phyloP scores from a whole-genome alignment of 345 rosid genomes.

The Eucalyptus cloeziana region DNA sequence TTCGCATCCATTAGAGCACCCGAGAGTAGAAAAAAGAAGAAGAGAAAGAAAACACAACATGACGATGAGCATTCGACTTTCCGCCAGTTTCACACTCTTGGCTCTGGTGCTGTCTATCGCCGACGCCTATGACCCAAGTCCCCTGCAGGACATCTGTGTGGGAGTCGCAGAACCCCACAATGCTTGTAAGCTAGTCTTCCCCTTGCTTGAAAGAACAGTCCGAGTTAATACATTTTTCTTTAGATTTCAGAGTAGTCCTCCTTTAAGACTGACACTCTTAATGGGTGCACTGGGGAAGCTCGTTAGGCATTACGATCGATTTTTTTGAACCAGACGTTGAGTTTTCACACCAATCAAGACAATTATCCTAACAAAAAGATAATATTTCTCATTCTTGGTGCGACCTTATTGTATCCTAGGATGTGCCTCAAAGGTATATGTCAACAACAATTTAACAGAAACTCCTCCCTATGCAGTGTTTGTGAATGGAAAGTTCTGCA shows the following conservation, averaged over 20 bases:
- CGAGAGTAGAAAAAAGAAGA: background rate
- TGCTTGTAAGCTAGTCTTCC: background rate
- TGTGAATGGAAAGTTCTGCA: constrained; percentile 16
- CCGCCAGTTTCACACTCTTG: background rate
- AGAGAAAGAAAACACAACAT: background rate
- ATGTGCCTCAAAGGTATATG: background rate
- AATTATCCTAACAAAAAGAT: background rate
- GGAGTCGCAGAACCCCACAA: background rate
- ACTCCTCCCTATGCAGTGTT: background rate
- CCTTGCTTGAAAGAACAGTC: background rate
- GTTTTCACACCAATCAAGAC: background rate
- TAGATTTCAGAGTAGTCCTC: background rate
- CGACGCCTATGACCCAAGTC: background rate
- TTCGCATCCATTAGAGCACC: background rate
- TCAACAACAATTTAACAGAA: background rate
- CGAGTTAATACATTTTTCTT: background rate
- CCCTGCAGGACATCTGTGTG: background rate
- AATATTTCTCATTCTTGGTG: background rate
- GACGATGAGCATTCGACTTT: background rate
- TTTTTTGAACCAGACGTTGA: background rate
- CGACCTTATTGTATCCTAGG: background rate
- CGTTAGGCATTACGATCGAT: background rate
- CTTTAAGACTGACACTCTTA: background rate
- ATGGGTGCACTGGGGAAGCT: background rate
- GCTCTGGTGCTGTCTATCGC: background rate